Percentiles rank a stretch among this genome's conserved stretches.
Conservation (phyloP, 2,329 filamentous ascomycete genomes). For the Cladosporium sp. region DNA sequence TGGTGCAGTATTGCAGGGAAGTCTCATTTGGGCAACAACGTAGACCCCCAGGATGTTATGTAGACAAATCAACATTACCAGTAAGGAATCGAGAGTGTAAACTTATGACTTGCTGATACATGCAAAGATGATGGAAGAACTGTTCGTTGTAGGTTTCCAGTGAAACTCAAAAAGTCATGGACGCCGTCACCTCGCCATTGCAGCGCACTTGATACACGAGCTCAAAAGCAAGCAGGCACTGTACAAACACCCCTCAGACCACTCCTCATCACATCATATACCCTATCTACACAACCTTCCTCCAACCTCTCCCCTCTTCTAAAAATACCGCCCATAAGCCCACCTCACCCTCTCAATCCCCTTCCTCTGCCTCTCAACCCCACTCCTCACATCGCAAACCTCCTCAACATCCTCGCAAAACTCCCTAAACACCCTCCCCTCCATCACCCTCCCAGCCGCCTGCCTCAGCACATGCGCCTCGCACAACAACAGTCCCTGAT, state of each 20-base stretch:
- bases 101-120: not conserved
- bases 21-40: no score
- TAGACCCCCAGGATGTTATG: no score
- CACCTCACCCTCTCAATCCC: constrained; percentile 83
- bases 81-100: no score
- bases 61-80: no score
- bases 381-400: constrained; percentile 75
- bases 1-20: no score
- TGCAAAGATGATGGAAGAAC: not conserved
- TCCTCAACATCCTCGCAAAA: constrained; percentile 88
- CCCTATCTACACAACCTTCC: no score
- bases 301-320: no score
- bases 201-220: not conserved
- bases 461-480: constrained; percentile 82
- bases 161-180: not conserved
- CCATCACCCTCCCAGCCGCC: constrained; percentile 67
- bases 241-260: not conserved
- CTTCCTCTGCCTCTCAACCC: constrained; percentile 73
- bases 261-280: not conserved
- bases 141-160: not conserved
- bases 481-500: constrained; percentile 85
- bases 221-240: not conserved
- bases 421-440: constrained; percentile 73
- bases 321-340: constrained; percentile 78
- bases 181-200: not conserved